Evolutionary conservation across 331 rosid species (phyloP).

Genomic region (Prunus yedoensis): DNA sequence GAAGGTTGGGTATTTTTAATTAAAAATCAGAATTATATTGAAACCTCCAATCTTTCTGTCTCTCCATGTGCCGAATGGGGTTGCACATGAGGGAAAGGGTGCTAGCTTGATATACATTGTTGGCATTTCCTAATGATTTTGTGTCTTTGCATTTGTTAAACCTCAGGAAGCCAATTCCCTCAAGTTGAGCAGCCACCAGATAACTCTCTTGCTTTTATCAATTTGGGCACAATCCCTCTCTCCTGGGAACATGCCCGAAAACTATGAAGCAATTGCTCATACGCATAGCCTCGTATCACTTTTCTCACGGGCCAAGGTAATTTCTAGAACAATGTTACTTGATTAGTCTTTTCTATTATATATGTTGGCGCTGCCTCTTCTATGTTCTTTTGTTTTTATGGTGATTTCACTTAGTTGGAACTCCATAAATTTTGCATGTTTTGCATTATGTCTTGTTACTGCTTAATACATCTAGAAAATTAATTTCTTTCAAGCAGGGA

Average conservation of each 20-base stretch:
- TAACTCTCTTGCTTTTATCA: conserved; percentile 71
- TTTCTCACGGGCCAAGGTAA: conserved; percentile 84
- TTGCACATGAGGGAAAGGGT: background rate
- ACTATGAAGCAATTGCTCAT: conserved; percentile 89
- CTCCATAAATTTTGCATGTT: background rate
- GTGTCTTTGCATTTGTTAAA: conserved; percentile 19
- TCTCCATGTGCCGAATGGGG: background rate
- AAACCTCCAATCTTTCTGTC: too few species aligned
- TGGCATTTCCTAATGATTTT: background rate
- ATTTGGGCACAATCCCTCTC: conserved; percentile 77
- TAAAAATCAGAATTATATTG: too few species aligned
- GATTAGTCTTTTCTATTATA: conserved; percentile 14
- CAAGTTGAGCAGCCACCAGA: conserved; percentile 75
- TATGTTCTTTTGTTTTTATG: background rate
- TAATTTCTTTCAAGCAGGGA: background rate
- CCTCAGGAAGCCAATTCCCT: conserved; percentile 58
- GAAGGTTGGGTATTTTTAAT: too few species aligned
- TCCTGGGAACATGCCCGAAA: conserved; percentile 76
- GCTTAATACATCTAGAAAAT: background rate
- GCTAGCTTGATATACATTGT: background rate
- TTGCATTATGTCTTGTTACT: background rate
- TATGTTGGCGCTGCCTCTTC: conserved; percentile 17
- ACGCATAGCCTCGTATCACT: conserved; percentile 74
- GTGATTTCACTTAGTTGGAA: background rate
- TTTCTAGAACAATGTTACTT: conserved; percentile 17